Conservation (phyloP, 2,329 filamentous ascomycete genomes). For the Trichoderma asperellum region DNA sequence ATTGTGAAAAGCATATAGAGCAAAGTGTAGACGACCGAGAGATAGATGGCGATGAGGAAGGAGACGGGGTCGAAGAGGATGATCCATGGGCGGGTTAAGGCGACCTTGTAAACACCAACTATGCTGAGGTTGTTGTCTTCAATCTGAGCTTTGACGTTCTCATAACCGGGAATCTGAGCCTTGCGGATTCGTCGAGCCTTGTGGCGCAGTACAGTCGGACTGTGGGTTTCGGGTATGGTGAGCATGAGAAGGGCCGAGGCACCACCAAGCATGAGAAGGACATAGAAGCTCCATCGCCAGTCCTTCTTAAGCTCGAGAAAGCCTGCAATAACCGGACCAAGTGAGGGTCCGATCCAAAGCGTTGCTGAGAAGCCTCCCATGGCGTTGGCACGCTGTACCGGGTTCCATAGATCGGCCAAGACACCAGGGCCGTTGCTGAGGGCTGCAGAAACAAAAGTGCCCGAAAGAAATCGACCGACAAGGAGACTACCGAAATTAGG, state of each 20-base stretch:
- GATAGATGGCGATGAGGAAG: conserved; percentile 55
- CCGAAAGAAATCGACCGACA: conserved; percentile 59
- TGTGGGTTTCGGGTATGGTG: conserved; percentile 62
- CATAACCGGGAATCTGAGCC: conserved; percentile 54
- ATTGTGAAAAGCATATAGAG: conserved; percentile 64
- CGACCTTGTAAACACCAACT: conserved; percentile 52
- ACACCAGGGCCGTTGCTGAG: conserved; percentile 56
- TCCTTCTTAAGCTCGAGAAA: conserved; percentile 59
- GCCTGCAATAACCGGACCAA: conserved; percentile 59
- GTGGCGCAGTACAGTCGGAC: conserved; percentile 53
- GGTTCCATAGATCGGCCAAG: conserved; percentile 58
- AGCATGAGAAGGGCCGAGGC: conserved; percentile 52
- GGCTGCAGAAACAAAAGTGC: conserved; percentile 57
- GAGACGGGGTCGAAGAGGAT: conserved; percentile 60
- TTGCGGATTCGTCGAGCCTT: conserved; percentile 58
- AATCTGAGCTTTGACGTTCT: conserved; percentile 53
- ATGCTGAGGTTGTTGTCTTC: conserved; percentile 52
- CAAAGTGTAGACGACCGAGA: conserved; percentile 56
- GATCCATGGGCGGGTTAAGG: conserved; percentile 57
- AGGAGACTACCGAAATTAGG: conserved; percentile 57
- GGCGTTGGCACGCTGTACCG: conserved; percentile 55
- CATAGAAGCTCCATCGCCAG: conserved; percentile 60
- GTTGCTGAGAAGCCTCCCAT: conserved; percentile 59
- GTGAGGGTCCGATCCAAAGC: conserved; percentile 57
- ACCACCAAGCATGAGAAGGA: conserved; percentile 50